Percentiles rank a stretch among this genome's conserved stretches.
phyloP scores from a whole-genome alignment of 305 asterid species.

The Withania somnifera region DNA sequence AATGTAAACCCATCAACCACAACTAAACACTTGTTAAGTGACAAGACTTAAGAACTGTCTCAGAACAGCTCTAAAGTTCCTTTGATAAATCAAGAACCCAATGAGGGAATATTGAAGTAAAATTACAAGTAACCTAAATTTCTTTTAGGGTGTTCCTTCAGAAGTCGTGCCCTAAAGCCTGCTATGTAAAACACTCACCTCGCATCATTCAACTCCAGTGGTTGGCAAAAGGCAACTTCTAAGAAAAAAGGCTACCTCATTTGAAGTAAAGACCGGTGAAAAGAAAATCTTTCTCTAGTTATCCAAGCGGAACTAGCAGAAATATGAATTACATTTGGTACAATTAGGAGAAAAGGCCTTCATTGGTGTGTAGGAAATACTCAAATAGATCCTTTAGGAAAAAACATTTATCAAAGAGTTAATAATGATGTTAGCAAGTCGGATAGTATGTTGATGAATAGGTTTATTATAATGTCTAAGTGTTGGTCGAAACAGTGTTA shows the following conservation, averaged over 20 bases:
- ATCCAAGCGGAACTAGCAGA: not conserved
- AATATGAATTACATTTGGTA: not conserved
- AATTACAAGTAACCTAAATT: not conserved
- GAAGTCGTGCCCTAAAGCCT: not conserved
- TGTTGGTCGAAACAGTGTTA: not conserved
- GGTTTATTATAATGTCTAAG: not conserved
- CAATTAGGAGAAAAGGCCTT: not conserved
- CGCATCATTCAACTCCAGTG: not conserved
- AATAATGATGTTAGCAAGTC: not conserved
- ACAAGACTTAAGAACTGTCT: not conserved
- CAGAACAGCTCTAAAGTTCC: not conserved
- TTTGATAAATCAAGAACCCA: not conserved
- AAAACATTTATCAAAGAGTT: not conserved
- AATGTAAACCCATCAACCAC: not conserved
- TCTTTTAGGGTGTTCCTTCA: not conserved
- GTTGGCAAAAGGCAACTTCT: not conserved
- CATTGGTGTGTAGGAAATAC: not conserved
- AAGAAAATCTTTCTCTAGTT: not conserved
- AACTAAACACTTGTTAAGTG: not conserved
- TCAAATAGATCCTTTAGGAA: not conserved
- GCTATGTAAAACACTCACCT: not conserved
- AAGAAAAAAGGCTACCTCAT: not conserved
- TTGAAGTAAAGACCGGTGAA: not conserved
- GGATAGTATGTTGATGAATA: not conserved
- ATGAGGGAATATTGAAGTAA: not conserved